A percentile compares a stretch with the other conserved stretches of the same genome.
These are phyloP conservation scores for Penicillium occitanis DNA, from an alignment of 2,329 filamentous ascomycete species.

Conservation along the genomic window DNA sequence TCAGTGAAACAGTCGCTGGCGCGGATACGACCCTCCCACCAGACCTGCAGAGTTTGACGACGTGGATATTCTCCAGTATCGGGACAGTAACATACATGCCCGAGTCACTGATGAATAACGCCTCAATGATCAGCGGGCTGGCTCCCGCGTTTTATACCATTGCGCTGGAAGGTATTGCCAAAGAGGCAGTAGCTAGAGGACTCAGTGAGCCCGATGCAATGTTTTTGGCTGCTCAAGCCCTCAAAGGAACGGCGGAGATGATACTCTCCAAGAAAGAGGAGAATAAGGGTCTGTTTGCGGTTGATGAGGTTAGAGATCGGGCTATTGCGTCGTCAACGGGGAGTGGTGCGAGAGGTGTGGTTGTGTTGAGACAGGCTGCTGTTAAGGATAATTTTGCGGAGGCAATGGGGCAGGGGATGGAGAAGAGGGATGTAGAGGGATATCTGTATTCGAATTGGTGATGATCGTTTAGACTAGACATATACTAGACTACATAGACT, in stretches of 20 bases:
- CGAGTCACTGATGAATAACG: conserved; percentile 15
- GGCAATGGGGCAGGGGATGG: conserved; percentile 21
- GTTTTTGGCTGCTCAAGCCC: conserved; percentile 18
- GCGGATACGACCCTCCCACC: conserved; percentile 15
- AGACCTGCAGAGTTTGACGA: conserved; percentile 16
- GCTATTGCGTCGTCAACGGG: conserved; percentile 17
- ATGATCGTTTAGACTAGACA: not conserved
- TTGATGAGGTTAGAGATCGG: conserved; percentile 18
- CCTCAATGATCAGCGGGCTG: conserved; percentile 16
- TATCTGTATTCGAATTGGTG: conserved; percentile 21
- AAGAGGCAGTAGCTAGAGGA: conserved; percentile 16
- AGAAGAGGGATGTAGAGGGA: conserved; percentile 16
- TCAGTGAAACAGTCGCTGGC: conserved; percentile 16
- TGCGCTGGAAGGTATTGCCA: conserved; percentile 20
- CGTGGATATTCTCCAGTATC: conserved; percentile 22
- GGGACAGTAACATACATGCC: conserved; percentile 18
- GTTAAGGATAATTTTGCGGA: conserved; percentile 18
- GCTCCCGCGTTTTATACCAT: conserved; percentile 18
- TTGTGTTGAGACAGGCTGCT: conserved; percentile 10
- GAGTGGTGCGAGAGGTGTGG: conserved; percentile 16
- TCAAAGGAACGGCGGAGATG: conserved; percentile 19
- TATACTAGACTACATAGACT: not conserved
- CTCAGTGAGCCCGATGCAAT: conserved; percentile 19
- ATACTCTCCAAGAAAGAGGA: conserved; percentile 16
- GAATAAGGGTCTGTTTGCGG: conserved; percentile 19